Evolutionary conservation across 352 stramenopile species (phyloP).

Genomic region (Pythium apleroticum): DNA sequence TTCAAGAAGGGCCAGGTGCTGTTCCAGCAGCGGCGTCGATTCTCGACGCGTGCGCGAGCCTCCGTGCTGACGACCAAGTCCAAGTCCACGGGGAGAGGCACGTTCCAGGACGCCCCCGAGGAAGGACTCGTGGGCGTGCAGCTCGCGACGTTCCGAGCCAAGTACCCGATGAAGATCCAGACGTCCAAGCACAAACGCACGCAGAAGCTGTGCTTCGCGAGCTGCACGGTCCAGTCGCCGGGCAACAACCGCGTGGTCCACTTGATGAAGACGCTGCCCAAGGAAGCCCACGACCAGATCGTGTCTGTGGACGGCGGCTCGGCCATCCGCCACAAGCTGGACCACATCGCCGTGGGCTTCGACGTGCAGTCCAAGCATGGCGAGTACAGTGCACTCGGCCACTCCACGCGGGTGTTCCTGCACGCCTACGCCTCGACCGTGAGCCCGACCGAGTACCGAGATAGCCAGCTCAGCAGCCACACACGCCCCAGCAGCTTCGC

Average conservation of each 20-base stretch:
- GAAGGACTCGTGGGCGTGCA: conserved; percentile 14
- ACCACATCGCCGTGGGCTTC: conserved; percentile 58
- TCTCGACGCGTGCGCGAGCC: conserved; percentile 7
- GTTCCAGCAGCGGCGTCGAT: conserved; percentile 43
- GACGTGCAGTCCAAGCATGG: conserved; percentile 39
- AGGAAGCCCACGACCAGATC: conserved; percentile 49
- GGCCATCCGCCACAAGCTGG: conserved; percentile 37
- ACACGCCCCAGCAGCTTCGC: conserved; percentile 17
- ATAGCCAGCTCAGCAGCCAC: too few species aligned
- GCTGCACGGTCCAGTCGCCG: conserved; percentile 42
- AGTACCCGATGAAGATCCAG: conserved; percentile 1
- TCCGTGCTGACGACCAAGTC: not conserved
- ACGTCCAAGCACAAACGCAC: conserved; percentile 32
- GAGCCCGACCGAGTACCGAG: conserved; percentile 26
- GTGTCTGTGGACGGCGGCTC: conserved; percentile 41
- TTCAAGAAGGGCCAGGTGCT: conserved; percentile 49
- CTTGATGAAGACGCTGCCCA: conserved; percentile 56
- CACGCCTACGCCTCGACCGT: conserved; percentile 53
- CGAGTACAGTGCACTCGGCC: conserved; percentile 27
- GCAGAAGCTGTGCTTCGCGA: conserved; percentile 51
- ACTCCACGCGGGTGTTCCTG: conserved; percentile 44
- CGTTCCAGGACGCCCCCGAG: not conserved
- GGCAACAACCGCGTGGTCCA: conserved; percentile 41
- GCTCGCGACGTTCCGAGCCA: conserved; percentile 11
- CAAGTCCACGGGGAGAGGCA: not conserved